These are phyloP conservation scores for Macrolepiota albuminosa DNA, from an alignment of 768 basidiomycete genomes.

Conservation along the genomic window DNA sequence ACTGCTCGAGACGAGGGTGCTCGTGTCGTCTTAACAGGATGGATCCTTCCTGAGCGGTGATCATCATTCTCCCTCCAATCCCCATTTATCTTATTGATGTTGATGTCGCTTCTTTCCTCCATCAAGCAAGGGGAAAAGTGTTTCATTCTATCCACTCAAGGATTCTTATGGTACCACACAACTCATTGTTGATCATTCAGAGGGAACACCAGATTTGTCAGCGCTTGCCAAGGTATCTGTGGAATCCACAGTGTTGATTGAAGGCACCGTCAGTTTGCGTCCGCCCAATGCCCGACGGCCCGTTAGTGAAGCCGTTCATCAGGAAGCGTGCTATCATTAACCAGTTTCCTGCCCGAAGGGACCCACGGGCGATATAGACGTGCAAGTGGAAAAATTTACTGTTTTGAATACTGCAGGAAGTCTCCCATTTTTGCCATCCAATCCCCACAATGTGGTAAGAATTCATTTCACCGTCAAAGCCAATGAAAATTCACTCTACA, in stretches of 20 bases:
- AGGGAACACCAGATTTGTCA: conserved; percentile 25
- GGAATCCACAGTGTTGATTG: conserved; percentile 74
- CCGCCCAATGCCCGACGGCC: conserved; percentile 58
- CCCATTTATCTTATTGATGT: conserved; percentile 23
- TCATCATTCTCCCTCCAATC: conserved; percentile 24
- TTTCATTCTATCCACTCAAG: conserved; percentile 85
- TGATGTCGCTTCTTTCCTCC: conserved; percentile 27
- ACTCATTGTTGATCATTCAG: conserved; percentile 58
- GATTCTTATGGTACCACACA: conserved; percentile 77
- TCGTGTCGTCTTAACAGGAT: conserved; percentile 71
- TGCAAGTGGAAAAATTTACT: conserved; percentile 63
- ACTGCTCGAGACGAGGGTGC: conserved; percentile 45
- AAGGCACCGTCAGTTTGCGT: conserved; percentile 66
- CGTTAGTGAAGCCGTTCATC: conserved; percentile 36
- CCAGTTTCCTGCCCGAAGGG: conserved; percentile 31
- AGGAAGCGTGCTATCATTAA: conserved; percentile 12
- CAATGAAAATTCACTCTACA: conserved; percentile 5
- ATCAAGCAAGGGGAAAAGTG: conserved; percentile 60
- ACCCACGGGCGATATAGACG: conserved; percentile 73
- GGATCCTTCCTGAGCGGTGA: conserved; percentile 81
- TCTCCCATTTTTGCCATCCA: conserved; percentile 85
- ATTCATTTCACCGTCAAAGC: background rate
- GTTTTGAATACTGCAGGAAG: conserved; percentile 76
- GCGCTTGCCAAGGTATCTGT: conserved; percentile 59
- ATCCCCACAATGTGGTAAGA: conserved; percentile 68